Evolutionary conservation across 73 alveolate species (phyloP).

Genomic region (Paramecium tetraurelia): DNA sequence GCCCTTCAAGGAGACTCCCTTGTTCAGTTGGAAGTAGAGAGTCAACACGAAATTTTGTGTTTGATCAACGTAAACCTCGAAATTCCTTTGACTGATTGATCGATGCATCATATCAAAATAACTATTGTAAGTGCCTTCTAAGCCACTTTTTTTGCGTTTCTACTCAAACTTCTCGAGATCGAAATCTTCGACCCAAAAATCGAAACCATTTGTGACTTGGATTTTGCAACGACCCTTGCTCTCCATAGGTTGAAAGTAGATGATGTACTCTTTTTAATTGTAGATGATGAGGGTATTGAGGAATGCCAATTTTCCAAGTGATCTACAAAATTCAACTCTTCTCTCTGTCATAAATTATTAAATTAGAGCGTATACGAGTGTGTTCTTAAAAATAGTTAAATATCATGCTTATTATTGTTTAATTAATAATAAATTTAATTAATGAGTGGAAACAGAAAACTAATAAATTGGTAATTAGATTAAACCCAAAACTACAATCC

Average conservation of each 20-base stretch:
- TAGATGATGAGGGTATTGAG: neutral
- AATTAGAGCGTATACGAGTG: neutral
- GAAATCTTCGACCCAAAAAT: neutral
- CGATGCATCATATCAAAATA: constrained; percentile 31
- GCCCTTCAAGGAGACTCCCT: neutral
- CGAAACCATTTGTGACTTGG: neutral
- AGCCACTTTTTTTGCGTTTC: neutral
- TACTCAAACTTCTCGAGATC: neutral
- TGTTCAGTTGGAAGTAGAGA: neutral
- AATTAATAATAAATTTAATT: neutral
- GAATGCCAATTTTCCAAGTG: neutral
- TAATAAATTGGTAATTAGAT: neutral
- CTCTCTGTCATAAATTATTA: neutral
- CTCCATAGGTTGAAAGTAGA: neutral
- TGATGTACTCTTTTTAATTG: neutral
- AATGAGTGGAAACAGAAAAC: constrained; percentile 51
- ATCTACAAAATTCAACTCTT: neutral
- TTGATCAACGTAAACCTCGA: neutral
- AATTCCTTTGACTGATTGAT: neutral
- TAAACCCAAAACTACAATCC: constrained; percentile 22
- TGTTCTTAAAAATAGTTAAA: neutral
- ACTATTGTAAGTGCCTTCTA: neutral
- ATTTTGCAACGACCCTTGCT: neutral
- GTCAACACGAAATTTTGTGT: neutral
- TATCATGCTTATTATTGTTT: neutral